A percentile compares a stretch with the other conserved stretches of the same genome.
These are phyloP conservation scores for Curvularia lunata DNA, from an alignment of 2,329 filamentous ascomycete species.

Conservation along the genomic window DNA sequence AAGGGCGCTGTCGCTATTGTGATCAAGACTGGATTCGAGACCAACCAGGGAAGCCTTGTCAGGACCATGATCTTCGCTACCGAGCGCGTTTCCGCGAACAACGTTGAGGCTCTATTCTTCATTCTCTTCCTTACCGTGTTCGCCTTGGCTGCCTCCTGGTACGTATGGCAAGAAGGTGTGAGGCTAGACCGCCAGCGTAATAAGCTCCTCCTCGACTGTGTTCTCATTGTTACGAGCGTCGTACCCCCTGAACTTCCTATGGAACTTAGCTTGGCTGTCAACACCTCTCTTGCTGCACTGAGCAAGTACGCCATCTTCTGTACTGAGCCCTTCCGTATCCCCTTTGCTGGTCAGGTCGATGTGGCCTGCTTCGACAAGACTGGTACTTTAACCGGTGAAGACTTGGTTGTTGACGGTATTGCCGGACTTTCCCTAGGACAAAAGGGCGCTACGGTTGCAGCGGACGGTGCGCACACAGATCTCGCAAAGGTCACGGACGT, in stretches of 20 bases:
- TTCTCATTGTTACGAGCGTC: conserved; percentile 96
- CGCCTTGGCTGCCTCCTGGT: conserved; percentile 96
- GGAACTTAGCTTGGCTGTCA: conserved; percentile 96
- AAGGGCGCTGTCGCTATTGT: conserved; percentile 93
- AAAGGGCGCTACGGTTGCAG: conserved; percentile 69
- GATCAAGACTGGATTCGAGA: conserved; percentile 97
- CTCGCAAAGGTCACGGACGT: conserved; percentile 74
- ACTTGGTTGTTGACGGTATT: conserved; percentile 95
- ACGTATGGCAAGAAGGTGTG: conserved; percentile 98
- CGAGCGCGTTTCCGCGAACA: conserved; percentile 98
- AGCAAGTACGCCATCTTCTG: conserved; percentile 98
- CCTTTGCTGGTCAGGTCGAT: conserved; percentile 92
- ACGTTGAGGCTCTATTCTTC: conserved; percentile 93
- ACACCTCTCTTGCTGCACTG: conserved; percentile 92
- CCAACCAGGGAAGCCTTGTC: conserved; percentile 94
- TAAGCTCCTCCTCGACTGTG: conserved; percentile 94
- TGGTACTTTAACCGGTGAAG: conserved; percentile 93
- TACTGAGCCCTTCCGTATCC: conserved; percentile 97
- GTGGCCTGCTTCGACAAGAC: conserved; percentile 99
- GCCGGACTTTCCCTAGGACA: conserved; percentile 82
- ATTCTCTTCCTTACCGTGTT: conserved; percentile 97
- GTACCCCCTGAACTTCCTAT: conserved; percentile 98
- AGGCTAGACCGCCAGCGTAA: conserved; percentile 93
- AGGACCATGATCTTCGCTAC: conserved; percentile 99
- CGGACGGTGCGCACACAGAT: conserved; percentile 81